These are phyloP conservation scores for Limonium bicolor DNA, from an alignment of 148 eudicot species.

Conservation along the genomic window DNA sequence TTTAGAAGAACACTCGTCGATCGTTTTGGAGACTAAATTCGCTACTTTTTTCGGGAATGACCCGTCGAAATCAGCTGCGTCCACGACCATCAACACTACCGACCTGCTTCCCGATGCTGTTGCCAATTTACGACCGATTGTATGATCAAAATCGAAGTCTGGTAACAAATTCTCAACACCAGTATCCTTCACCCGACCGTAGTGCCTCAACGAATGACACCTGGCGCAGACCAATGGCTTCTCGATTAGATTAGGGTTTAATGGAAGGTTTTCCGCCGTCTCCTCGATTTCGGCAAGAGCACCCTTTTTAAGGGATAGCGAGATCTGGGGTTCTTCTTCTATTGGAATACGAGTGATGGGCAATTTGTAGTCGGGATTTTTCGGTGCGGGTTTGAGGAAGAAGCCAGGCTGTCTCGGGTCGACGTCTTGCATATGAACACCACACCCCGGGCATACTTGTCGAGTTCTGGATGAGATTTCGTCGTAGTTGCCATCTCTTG, in stretches of 20 bases:
- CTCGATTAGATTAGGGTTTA: slow-evolving; percentile 15
- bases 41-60: slow-evolving; percentile 81
- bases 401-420: slow-evolving; percentile 61
- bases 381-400: slow-evolving; percentile 33
- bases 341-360: slow-evolving; percentile 20
- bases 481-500: slow-evolving; percentile 81
- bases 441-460: slow-evolving; percentile 82
- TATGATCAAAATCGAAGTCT: slow-evolving; percentile 88
- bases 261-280: slow-evolving; percentile 13
- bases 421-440: slow-evolving; percentile 65
- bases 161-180: slow-evolving; percentile 71
- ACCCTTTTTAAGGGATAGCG: slow-evolving; percentile 51
- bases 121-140: slow-evolving; percentile 72
- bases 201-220: slow-evolving; percentile 73
- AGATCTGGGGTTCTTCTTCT: slow-evolving; percentile 43
- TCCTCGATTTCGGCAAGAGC: slow-evolving; percentile 21
- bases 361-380: slow-evolving; percentile 35
- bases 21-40: slow-evolving; percentile 41
- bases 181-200: slow-evolving; percentile 63
- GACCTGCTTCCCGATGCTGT: slow-evolving; percentile 48
- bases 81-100: slow-evolving; percentile 82
- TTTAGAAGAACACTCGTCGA: slow-evolving; percentile 41
- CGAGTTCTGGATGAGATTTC: slow-evolving; percentile 23
- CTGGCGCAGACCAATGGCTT: slow-evolving; percentile 64
- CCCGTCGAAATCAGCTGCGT: slow-evolving; percentile 81